These are phyloP conservation scores for Phytophthora tentaculata DNA, from an alignment of 352 stramenopile genomes.

Conservation along the genomic window DNA sequence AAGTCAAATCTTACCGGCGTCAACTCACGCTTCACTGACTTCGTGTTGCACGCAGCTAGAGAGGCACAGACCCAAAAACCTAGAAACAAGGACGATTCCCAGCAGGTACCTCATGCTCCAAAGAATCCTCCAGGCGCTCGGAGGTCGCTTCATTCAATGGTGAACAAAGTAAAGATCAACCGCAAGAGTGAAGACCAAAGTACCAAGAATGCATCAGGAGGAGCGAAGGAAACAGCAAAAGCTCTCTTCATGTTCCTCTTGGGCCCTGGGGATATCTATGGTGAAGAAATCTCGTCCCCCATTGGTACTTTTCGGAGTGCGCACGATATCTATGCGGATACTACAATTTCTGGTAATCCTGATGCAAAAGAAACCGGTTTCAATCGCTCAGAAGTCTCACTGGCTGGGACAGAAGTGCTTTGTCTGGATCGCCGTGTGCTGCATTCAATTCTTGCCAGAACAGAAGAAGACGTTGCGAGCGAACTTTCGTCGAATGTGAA, in stretches of 20 bases:
- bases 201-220: constrained; percentile 3
- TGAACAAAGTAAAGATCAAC: constrained; percentile 35
- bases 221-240: constrained; percentile 24
- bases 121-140: constrained; percentile 5
- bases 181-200: constrained; percentile 14
- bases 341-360: background rate
- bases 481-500: constrained; percentile 50
- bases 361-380: background rate
- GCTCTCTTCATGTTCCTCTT: constrained; percentile 52
- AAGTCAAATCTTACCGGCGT: constrained; percentile 6
- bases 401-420: constrained; percentile 37
- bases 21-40: constrained; percentile 48
- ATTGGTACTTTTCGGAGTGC: constrained; percentile 42
- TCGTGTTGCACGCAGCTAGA: constrained; percentile 53
- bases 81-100: background rate
- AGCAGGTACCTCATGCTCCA: background rate
- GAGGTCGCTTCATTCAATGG: constrained; percentile 30
- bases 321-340: constrained; percentile 49
- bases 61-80: constrained; percentile 5
- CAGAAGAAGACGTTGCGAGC: constrained; percentile 56
- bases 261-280: constrained; percentile 52
- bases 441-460: constrained; percentile 45
- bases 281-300: constrained; percentile 50
- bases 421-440: constrained; percentile 46
- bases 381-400: constrained; percentile 1